Evolutionary conservation across 805 yeast genomes (phyloP), one percentile per base, ranked within the genome.

Genomic region (Candida vartiovaarae): DNA sequence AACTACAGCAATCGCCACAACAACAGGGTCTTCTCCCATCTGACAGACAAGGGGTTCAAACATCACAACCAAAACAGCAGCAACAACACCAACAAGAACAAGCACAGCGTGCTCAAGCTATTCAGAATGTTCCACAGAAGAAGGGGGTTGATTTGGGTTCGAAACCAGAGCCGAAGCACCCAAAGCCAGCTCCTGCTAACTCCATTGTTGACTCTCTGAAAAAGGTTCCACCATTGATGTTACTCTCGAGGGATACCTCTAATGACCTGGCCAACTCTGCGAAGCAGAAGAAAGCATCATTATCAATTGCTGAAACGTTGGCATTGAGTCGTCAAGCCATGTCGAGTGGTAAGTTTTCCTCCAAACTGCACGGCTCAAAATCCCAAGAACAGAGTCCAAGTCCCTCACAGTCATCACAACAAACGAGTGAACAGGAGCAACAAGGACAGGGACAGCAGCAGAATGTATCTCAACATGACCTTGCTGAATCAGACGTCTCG

Each of bases 271-370:
- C 57, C 8, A 52, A 53, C 24, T 46, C 53, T 15, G 40, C 50
- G 4, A 49, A 46, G 32, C 53, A 52, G 40, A 55, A 56, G 50
- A 56, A 55, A 42, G 30, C 65, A 33, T 53, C 69, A 2, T 55
- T 76, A 28, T 73, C 83, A 2, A 77, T 78, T 40, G 83, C 84
- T 0, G 81, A 78, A 50, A 75, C 82, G 3, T 59, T 78, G 49
- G 84, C 84, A 0, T 52, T 75, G 42, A 75, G 74, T 47, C 60
- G 82, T 34, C 67, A 75, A 3, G 63, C 69, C 8, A 71, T 74
- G 73, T 56, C 59, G 1, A 60, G 59, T 47, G 61, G 61, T 4
- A 56, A 54, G 41, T 58, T 53, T 38, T 52, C 53, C 32, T 49
- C 61, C 8, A 55, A 57, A 36, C 31, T 57, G 23, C 54, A 57